Evolutionary conservation across 805 yeast genomes (phyloP), one percentile per base, ranked within the genome.

Genomic region (Lipomyces chichibuensis): DNA sequence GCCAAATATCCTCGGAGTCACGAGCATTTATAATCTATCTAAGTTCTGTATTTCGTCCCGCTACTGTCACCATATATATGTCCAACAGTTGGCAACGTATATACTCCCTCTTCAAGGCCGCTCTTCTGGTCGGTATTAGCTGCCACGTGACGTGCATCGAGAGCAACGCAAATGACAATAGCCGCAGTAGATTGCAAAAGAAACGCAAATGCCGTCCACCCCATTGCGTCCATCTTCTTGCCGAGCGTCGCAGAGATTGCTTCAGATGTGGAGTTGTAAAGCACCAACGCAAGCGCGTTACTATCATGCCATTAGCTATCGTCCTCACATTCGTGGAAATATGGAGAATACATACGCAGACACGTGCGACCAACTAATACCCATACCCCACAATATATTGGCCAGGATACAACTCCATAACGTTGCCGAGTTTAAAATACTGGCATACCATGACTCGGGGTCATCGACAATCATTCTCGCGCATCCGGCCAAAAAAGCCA

Each of bases 401-500:
- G 68, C 52, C 17, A 64, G 14, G 25, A 69, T 60, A 14, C 59
- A 61, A 20, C 61, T 52, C 70, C 70, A 67, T 14, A 67, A 46
- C 13, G 65, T 35, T 23, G 54, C 20, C 8, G 65, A 49, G 46
- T 57, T 57, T 9, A 62, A 20, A 8, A 55, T 27, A 29, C 51
- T 43, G n/a, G 69, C 58, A 9, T 55, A 20, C 9, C 56, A 59
- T 11, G 66, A 59, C 23, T 66, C 66, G 3, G 60, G 35, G 29
- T 63, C 46, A 9, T 46, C 23, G 33, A 55, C 23, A 20, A 55
- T 25, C n/a, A 35, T 14, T 6, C 35, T 25, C 9, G 56, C 52
- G n/a, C 33, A 17, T 23, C 17, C 23, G 2, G 65, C n/a, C 14
- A 59, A n/a, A 14, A 69, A 62, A 49, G 79, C 76, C 59, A 78